phyloP scores from a whole-genome alignment of 2,329 filamentous ascomycete species.

The Mycosphaerella sp. region DNA sequence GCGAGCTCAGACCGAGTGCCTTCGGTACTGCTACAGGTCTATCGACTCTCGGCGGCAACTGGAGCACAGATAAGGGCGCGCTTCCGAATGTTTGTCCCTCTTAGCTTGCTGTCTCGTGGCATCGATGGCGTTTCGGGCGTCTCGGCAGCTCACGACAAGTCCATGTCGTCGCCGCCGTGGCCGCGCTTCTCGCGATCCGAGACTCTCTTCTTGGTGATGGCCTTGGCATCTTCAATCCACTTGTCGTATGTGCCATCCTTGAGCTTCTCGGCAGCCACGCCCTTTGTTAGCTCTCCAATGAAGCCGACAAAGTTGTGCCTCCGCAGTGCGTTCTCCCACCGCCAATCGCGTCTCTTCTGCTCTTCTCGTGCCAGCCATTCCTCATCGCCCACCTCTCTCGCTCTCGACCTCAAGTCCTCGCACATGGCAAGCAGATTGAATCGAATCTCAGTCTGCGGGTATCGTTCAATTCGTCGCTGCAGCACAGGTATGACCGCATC shows the following conservation, averaged over 20 bases:
- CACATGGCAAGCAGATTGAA: constrained; percentile 96
- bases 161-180: constrained; percentile 37
- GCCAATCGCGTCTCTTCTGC: constrained; percentile 77
- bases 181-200: constrained; percentile 43
- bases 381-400: constrained; percentile 72
- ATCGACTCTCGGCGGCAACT: too few relatives aligned
- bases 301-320: constrained; percentile 97
- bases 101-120: too few relatives aligned
- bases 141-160: constrained; percentile 25
- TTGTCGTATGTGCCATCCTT: constrained; percentile 60
- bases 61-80: too few relatives aligned
- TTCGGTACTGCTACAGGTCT: too few relatives aligned
- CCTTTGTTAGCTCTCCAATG: constrained; percentile 81
- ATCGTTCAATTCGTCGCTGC: constrained; percentile 73
- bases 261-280: constrained; percentile 70
- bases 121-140: too few relatives aligned
- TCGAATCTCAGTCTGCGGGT: constrained; percentile 79
- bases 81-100: too few relatives aligned
- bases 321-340: constrained; percentile 88
- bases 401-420: constrained; percentile 69
- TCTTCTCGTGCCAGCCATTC: constrained; percentile 75
- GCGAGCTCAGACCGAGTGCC: too few relatives aligned
- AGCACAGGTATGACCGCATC: constrained; percentile 80
- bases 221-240: constrained; percentile 66
- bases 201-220: constrained; percentile 48